Percentiles rank a stretch among this genome's conserved stretches.
phyloP scores from a whole-genome alignment of 192 early-diverging fungal genomes.

The Umbelopsis isabellina region DNA sequence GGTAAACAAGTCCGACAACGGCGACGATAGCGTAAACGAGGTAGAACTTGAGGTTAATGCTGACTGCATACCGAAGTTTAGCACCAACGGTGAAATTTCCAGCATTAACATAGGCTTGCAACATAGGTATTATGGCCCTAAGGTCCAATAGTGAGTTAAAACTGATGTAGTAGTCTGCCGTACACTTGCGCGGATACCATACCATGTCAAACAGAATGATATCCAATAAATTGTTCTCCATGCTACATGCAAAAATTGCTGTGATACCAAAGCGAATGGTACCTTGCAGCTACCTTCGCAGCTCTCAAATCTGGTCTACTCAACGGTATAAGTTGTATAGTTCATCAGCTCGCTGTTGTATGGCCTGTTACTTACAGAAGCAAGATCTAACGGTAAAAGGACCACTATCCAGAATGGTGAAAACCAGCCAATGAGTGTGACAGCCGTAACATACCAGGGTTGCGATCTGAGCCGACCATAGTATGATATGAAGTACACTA shows the following conservation, averaged over 20 bases:
- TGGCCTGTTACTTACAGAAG: constrained; percentile 55
- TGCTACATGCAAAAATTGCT: constrained; percentile 69
- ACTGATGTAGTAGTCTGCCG: constrained; percentile 20
- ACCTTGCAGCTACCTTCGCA: constrained; percentile 71
- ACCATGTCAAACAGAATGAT: constrained; percentile 87
- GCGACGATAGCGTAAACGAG: constrained; percentile 70
- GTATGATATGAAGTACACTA: constrained; percentile 66
- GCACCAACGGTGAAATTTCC: constrained; percentile 80
- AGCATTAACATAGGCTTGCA: constrained; percentile 84
- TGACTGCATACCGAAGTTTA: constrained; percentile 70
- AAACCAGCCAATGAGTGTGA: constrained; percentile 80
- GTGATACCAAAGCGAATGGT: constrained; percentile 76
- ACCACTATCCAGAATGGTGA: constrained; percentile 92
- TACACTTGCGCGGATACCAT: constrained; percentile 15
- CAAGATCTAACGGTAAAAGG: constrained; percentile 88
- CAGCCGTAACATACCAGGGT: constrained; percentile 84
- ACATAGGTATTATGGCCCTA: constrained; percentile 77
- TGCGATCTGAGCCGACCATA: constrained; percentile 77
- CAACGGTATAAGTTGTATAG: neutral
- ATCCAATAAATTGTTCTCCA: constrained; percentile 93
- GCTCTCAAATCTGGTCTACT: constrained; percentile 67
- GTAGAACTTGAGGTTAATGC: constrained; percentile 86
- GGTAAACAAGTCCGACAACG: constrained; percentile 73
- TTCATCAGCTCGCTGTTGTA: constrained; percentile 19
- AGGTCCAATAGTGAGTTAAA: neutral